phyloP scores from a whole-genome alignment of 2,329 filamentous ascomycete genomes.

The Sporothrix humicola region DNA sequence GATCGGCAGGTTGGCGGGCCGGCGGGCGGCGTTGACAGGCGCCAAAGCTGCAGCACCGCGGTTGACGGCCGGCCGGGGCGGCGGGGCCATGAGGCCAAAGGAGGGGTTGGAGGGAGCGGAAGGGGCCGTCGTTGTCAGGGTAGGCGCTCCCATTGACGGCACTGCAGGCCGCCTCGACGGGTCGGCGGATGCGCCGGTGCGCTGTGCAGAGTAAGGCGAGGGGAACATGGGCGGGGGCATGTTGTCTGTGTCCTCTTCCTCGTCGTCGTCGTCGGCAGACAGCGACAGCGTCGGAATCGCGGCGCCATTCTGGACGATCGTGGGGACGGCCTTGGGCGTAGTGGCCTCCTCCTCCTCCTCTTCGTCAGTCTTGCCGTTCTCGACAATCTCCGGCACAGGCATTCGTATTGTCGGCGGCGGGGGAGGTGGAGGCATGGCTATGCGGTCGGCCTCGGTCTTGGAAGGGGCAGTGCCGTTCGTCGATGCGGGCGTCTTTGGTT shows the following conservation, averaged over 20 bases:
- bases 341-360: slow-evolving; percentile 50
- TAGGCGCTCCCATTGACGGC: background rate
- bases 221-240: slow-evolving; percentile 54
- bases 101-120: slow-evolving; percentile 29
- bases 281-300: slow-evolving; percentile 56
- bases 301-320: slow-evolving; percentile 32
- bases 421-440: slow-evolving; percentile 34
- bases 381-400: background rate
- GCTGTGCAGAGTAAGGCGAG: slow-evolving; percentile 58
- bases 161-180: slow-evolving; percentile 10
- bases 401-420: slow-evolving; percentile 32
- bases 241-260: slow-evolving; percentile 41
- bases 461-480: background rate
- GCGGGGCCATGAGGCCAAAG: slow-evolving; percentile 42
- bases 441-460: slow-evolving; percentile 11
- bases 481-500: background rate
- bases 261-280: slow-evolving; percentile 39
- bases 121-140: slow-evolving; percentile 16
- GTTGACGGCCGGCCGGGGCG: slow-evolving; percentile 39
- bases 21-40: slow-evolving; percentile 32
- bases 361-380: slow-evolving; percentile 28
- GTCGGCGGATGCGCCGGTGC: slow-evolving; percentile 46
- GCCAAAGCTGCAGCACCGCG: slow-evolving; percentile 4
- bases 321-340: slow-evolving; percentile 57
- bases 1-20: slow-evolving; percentile 33